Evolutionary conservation across 257 asterid genomes (phyloP).

Genomic region (Orobanche coerulescens): DNA sequence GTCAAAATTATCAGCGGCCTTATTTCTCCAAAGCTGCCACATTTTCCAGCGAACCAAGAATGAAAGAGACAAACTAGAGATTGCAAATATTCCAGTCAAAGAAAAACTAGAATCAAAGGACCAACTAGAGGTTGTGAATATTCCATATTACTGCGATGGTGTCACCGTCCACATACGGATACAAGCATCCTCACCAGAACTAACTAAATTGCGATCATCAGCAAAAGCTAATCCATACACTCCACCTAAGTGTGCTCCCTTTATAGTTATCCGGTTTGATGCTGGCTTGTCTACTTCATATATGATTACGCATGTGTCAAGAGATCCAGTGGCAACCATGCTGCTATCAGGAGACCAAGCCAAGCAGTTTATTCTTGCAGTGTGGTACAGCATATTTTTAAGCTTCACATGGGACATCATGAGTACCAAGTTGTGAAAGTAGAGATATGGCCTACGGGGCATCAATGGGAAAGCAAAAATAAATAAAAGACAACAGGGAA

Average conservation of each 20-base stretch:
- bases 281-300: constrained; percentile 77
- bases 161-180: constrained; percentile 76
- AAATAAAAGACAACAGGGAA: neutral
- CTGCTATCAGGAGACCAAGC: constrained; percentile 86
- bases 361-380: constrained; percentile 87
- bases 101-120: neutral
- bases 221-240: constrained; percentile 73
- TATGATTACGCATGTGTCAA: constrained; percentile 74
- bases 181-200: constrained; percentile 93
- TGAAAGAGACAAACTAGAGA: neutral
- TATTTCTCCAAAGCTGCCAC: neutral
- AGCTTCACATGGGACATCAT: constrained; percentile 56
- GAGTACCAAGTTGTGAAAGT: neutral
- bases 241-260: constrained; percentile 96
- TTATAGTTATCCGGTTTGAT: constrained; percentile 61
- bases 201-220: constrained; percentile 51
- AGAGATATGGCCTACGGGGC: neutral
- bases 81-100: neutral
- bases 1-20: too few relatives aligned
- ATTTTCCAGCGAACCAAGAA: constrained; percentile 14
- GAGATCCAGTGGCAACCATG: constrained; percentile 88
- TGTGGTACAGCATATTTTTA: constrained; percentile 85
- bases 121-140: neutral
- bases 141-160: constrained; percentile 37
- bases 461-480: neutral